Base-by-base conservation (phyloP, 257 asterid species). In the Asclepias syriaca region DNA sequence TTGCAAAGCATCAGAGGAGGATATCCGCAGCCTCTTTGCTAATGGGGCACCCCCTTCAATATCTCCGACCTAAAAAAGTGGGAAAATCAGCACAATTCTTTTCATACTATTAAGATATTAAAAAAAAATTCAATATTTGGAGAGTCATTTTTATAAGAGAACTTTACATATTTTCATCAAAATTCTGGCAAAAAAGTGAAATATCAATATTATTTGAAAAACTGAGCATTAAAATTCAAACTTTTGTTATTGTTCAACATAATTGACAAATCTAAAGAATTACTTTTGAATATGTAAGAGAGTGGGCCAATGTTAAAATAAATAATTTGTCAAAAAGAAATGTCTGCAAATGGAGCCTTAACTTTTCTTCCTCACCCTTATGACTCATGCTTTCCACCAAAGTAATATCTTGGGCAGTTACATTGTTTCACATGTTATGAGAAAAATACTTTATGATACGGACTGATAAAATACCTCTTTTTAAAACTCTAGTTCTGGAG, bases 1-100 rank as follows among this genome's bases (percentile, higher is more conserved):
- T 79, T 88, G 96, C 81, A 94, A 78, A 24, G 90, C 87, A 81
- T 94, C 99, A 72, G 95, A 89, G 22, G 97, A 80, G 45, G 99
- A 94, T 83, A 79, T 87, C 68, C 95, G 81, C 78, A 85, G 75
- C 83, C 96, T 84, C 88, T 91, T 94, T 65, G 95, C 78, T 65
- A 80, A 64, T 63, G 97, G 97, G 67, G 79, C 88, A 71, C 88
- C 97, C 53, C 87, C 86, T 80, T 94, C 99, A 74, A 91, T 87
- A 84, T 94, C 99, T 72, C 89, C 99, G 83, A 86, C 90, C 98
- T 94, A 77, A 65, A 81, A 49, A 81, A 72, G 66, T 80, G 66
- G 69, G 68, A 78, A n/a, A 12, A 76, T 14, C 24, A 63, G 8
- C 24, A 37, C 11, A 40, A 24, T 16, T 63, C 19, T 32, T 8